Conservation (phyloP, 768 basidiomycete genomes). For the Rossbeevera mucosa region DNA sequence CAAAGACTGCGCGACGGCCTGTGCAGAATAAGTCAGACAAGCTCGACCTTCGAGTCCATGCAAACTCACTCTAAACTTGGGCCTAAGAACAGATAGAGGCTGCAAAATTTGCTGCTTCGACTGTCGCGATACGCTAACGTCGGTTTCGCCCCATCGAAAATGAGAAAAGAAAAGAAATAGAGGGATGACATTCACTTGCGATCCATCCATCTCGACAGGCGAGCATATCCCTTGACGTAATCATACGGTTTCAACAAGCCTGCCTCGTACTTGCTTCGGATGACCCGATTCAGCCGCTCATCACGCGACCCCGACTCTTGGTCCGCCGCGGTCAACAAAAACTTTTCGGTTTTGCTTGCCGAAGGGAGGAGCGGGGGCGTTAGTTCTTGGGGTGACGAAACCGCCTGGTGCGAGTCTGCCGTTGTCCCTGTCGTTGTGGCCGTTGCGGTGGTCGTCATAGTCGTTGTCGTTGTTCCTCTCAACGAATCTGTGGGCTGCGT, state of each 20-base stretch:
- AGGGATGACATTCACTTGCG: conserved; percentile 54
- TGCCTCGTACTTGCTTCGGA: conserved; percentile 95
- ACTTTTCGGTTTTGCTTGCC: conserved; percentile 59
- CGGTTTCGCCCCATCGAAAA: background rate
- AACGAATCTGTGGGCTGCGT: conserved; percentile 17
- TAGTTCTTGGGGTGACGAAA: conserved; percentile 31
- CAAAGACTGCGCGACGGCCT: background rate
- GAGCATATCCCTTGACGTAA: conserved; percentile 92
- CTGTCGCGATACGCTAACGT: conserved; percentile 73
- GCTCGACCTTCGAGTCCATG: background rate
- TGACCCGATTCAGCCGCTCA: conserved; percentile 83
- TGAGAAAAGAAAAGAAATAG: background rate
- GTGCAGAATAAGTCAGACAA: background rate
- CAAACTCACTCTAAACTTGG: background rate
- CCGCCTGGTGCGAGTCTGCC: conserved; percentile 18
- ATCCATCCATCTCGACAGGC: conserved; percentile 93
- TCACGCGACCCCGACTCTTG: conserved; percentile 89
- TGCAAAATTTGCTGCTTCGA: conserved; percentile 90
- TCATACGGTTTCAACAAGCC: conserved; percentile 93
- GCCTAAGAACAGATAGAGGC: conserved; percentile 53
- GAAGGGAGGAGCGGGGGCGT: conserved; percentile 59
- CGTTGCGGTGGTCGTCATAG: background rate
- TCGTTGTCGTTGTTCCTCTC: conserved; percentile 5
- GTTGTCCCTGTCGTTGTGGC: conserved; percentile 6
- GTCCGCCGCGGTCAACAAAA: conserved; percentile 91